Percentiles rank a stretch among this genome's conserved stretches.
phyloP scores from a whole-genome alignment of 192 early-diverging fungal species.

The Backusella parvicylindrica region DNA sequence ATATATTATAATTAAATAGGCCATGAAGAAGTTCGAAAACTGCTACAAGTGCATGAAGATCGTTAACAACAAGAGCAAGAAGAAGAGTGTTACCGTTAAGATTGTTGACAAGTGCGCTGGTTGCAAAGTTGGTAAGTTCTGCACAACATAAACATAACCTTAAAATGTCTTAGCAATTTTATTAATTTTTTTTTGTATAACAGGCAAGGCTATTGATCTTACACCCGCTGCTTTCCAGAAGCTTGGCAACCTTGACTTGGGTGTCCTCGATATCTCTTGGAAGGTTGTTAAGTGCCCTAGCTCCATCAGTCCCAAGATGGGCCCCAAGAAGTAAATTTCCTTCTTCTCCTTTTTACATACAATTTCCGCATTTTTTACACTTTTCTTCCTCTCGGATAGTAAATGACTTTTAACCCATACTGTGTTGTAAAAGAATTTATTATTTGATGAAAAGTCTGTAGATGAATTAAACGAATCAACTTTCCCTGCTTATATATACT shows the following conservation, averaged over 20 bases:
- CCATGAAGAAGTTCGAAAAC: constrained; percentile 28
- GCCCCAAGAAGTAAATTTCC: background rate
- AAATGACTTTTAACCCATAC: background rate
- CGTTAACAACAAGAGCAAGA: constrained; percentile 20
- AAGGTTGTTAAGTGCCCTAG: constrained; percentile 7
- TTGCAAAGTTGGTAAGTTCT: constrained; percentile 18
- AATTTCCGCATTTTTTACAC: background rate
- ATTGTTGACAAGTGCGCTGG: constrained; percentile 36
- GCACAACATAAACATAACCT: background rate
- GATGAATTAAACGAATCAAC: constrained; percentile 11
- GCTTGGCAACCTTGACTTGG: constrained; percentile 10
- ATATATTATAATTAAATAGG: background rate
- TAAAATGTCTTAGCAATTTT: background rate
- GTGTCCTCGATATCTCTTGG: constrained; percentile 20
- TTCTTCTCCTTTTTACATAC: background rate
- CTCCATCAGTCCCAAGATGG: background rate
- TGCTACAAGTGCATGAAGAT: constrained; percentile 42
- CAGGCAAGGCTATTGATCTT: constrained; percentile 20
- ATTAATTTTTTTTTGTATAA: background rate
- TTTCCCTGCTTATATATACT: background rate
- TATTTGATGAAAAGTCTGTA: constrained; percentile 4
- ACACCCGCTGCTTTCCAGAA: constrained; percentile 23
- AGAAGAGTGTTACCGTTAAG: constrained; percentile 24
- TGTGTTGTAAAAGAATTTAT: background rate
- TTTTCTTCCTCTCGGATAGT: background rate